Evolutionary conservation across 176 grass and related monocot genomes (phyloP), one percentile per base, ranked within the genome.

Genomic region (Oryza punctata): DNA sequence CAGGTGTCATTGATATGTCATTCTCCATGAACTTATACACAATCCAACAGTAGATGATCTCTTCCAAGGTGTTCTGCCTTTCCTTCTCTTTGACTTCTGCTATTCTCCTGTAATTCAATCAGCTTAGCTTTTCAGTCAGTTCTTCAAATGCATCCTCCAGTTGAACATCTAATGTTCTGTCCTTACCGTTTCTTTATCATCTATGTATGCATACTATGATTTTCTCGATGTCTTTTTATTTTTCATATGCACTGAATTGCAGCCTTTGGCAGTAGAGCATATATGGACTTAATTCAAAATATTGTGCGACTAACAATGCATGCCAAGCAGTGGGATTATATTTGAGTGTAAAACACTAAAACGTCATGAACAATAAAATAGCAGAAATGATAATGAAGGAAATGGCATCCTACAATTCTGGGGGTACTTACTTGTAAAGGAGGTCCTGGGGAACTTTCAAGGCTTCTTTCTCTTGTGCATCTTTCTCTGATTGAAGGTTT

Each of bases 11-110:
- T 40, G 79, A 35, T 76, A 98, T 88, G 73, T 90, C 82, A 69
- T 89, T 95, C 8, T 98, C 96, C 78, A 93, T 90, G 83, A 95
- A 98, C 92, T 91, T 98, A 35, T 88, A 94, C 24, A 95, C 16
- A 82, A 98, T 78, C 81, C 87, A 91, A 70, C 96, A 93, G 85
- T 98, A 98, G 67, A 98, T 88, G 41, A 98, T 98, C 84, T 98
- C 96, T 92, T 98, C 85, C 60, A 98, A 65, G 61, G 77, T 76
- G 81, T 88, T 88, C 79, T 85, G 91, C 69, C 89, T 91, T 78
- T 99, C 96, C 73, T 94, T 99, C 57, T 95, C 93, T 92, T 99
- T 99, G 63, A 99, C 84, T 96, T 96, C 91, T 65, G 96, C 85
- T 81, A 99, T 99, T 90, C 96, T 92, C 93, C 96, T 99, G 88